Evolutionary conservation across 805 yeast genomes (phyloP).

Genomic region (Geotrichum ghanense): DNA sequence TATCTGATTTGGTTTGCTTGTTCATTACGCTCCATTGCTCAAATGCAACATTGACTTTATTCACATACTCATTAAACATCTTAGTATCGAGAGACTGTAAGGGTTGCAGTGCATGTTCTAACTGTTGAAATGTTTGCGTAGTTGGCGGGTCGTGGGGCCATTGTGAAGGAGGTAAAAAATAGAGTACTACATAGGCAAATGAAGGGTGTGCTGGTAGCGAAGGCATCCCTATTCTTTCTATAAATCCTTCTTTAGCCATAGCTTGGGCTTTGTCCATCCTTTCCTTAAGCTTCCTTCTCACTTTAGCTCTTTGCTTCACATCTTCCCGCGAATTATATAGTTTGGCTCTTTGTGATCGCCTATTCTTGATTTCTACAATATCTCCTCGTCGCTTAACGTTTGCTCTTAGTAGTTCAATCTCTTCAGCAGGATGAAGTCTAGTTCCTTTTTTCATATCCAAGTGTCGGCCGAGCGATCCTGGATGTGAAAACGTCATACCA

Average conservation of each 20-base stretch:
- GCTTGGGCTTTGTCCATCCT: slow-evolving; percentile 31
- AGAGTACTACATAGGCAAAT: slow-evolving; percentile 38
- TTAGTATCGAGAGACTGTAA: slow-evolving; percentile 13
- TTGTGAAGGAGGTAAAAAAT: slow-evolving; percentile 32
- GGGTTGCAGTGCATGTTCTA: slow-evolving; percentile 21
- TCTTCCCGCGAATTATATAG: slow-evolving; percentile 36
- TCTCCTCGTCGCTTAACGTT: slow-evolving; percentile 44
- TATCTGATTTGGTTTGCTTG: slow-evolving; percentile 27
- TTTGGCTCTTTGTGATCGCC: slow-evolving; percentile 32
- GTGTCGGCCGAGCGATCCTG: slow-evolving; percentile 52
- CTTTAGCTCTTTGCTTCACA: slow-evolving; percentile 36
- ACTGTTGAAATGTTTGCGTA: slow-evolving; percentile 30
- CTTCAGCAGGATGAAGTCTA: slow-evolving; percentile 37
- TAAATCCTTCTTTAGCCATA: slow-evolving; percentile 26
- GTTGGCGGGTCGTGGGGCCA: slow-evolving; percentile 50
- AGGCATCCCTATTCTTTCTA: slow-evolving; percentile 29
- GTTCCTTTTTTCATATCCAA: slow-evolving; percentile 46
- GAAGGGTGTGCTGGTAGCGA: slow-evolving; percentile 34
- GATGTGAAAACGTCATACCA: slow-evolving; percentile 40
- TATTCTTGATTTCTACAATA: slow-evolving; percentile 29
- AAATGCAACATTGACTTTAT: slow-evolving; percentile 34
- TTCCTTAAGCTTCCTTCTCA: slow-evolving; percentile 36
- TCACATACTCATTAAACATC: slow-evolving; percentile 23
- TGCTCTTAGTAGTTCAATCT: slow-evolving; percentile 35
- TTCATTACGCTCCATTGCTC: slow-evolving; percentile 34